These are phyloP conservation scores for Tulasnella sp. DNA, from an alignment of 768 basidiomycete species.

Conservation along the genomic window DNA sequence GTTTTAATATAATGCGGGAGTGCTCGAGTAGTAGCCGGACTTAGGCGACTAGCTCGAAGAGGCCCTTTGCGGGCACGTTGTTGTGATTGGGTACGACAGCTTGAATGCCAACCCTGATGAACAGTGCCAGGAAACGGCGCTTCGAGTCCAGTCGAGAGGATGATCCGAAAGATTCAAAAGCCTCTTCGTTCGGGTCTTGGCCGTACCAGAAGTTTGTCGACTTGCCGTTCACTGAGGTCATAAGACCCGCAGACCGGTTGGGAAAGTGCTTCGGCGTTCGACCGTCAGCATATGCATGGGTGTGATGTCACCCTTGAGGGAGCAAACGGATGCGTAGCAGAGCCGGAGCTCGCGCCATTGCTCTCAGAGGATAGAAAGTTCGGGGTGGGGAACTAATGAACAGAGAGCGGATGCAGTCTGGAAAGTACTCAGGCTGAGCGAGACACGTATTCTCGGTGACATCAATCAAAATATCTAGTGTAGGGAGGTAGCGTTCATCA, in stretches of 20 bases:
- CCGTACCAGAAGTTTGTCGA: conserved; percentile 24
- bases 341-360: conserved; percentile 6
- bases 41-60: neutral
- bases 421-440: neutral
- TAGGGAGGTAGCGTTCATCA: conserved; percentile 22
- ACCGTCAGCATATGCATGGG: conserved; percentile 21
- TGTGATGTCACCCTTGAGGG: conserved; percentile 1
- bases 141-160: conserved; percentile 5
- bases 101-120: conserved; percentile 17
- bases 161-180: neutral
- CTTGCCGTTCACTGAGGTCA: conserved; percentile 33
- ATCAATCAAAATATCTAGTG: neutral
- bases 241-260: conserved; percentile 11
- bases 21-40: neutral
- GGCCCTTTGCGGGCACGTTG: neutral
- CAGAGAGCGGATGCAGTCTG: neutral
- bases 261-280: conserved; percentile 24
- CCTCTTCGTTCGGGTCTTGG: neutral
- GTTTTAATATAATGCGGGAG: neutral
- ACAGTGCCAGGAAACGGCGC: conserved; percentile 18
- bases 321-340: neutral
- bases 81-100: neutral
- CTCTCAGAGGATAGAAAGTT: neutral
- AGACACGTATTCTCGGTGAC: neutral
- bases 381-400: neutral